phyloP scores from a whole-genome alignment of 352 stramenopile genomes.

The Globisporangium echinulatum region DNA sequence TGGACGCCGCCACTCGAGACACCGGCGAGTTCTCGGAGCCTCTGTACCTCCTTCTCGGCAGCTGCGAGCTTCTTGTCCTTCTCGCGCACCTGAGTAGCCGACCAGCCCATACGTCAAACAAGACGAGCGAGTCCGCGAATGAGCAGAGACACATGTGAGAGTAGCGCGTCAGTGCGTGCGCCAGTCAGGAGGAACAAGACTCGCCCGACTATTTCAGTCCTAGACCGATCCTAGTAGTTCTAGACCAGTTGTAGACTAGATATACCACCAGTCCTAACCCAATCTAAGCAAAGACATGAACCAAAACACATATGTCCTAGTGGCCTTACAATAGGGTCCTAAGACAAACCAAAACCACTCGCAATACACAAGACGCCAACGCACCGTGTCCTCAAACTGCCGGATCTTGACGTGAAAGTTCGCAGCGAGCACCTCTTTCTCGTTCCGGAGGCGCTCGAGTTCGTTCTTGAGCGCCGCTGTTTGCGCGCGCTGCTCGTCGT shows the following conservation, averaged over 20 bases:
- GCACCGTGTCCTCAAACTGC: conserved; percentile 60
- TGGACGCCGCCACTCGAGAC: conserved; percentile 1
- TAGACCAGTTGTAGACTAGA: too few relatives aligned
- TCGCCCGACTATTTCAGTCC: too few relatives aligned
- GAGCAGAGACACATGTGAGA: too few relatives aligned
- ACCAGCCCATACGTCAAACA: background rate
- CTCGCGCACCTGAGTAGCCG: conserved; percentile 42
- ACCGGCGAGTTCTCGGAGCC: conserved; percentile 53
- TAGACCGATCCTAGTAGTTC: too few relatives aligned
- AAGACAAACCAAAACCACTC: background rate
- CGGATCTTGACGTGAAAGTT: conserved; percentile 84
- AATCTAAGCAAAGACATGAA: too few relatives aligned
- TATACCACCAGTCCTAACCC: too few relatives aligned
- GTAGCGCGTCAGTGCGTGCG: too few relatives aligned
- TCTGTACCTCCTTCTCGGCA: conserved; percentile 63
- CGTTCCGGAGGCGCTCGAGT: conserved; percentile 44
- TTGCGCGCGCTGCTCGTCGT: conserved; percentile 53
- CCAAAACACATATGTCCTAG: too few relatives aligned
- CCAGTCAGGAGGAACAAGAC: too few relatives aligned
- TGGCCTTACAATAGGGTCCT: background rate
- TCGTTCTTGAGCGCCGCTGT: conserved; percentile 57
- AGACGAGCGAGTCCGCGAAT: too few relatives aligned
- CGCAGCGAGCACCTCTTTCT: conserved; percentile 67
- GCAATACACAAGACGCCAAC: background rate
- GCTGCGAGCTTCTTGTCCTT: conserved; percentile 81